Base-by-base conservation (phyloP, 345 rosid genomes). In the Citrus mangshanensis region DNA sequence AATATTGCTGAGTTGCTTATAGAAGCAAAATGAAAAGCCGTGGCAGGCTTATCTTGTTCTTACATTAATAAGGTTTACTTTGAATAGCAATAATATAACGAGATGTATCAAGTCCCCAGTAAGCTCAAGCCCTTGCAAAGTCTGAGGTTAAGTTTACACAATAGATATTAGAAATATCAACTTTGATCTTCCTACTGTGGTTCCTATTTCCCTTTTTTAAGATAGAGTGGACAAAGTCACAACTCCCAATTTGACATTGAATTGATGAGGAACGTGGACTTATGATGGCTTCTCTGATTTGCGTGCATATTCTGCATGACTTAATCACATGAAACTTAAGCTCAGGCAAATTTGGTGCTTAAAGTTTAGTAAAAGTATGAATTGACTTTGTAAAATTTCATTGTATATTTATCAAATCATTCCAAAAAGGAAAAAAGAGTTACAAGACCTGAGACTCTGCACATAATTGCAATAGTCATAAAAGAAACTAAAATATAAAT, bases 1-100 rank as follows among this genome's bases (percentile, higher is more conserved):
- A 59, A 18, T 27, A 40, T 40, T n/a, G 5, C 58, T 14, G 5
- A 18, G 14, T 68, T 22, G 49, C 78, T 24, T 80, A 75, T 65
- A 37, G 37, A 77, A 16, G 32, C 18, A 27, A 34, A 46, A 70
- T 37, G 68, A 49, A 42, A 58, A n/a, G 51, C 35, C 9, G 80
- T 16, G 82, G 25, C 72, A 24, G 16, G 37, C 32, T 74, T 38
- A 68, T 78, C 78, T 51, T 72, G n/a, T 28, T 16, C 74, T 73
- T 18, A 51, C 13, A 27, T 51, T 70, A 46, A 28, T 75, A 35
- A 30, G 34, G 14, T 35, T 35, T 65, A 22, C 78, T 65, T 7
- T 32, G 78, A 65, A 46, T 22, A 7, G 40, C 25, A 62, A 2
- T 0, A 68, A 70, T 16, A 46, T 46, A 46, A 46, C 12, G 51